Base-by-base conservation (phyloP, 345 rosid species). In the Heritiera fomes region DNA sequence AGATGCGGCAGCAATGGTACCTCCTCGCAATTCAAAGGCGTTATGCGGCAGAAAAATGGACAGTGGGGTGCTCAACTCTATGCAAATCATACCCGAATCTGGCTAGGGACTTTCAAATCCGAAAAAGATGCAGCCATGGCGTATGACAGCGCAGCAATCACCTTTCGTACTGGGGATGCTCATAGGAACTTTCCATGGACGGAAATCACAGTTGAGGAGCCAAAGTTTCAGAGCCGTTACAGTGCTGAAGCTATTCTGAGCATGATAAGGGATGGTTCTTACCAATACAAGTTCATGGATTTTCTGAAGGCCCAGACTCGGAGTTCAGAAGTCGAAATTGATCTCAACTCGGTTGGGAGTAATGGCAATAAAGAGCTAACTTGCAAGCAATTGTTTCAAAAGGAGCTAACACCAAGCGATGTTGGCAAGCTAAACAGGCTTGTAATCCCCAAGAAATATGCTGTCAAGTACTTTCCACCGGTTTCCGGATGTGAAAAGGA, bases 1-100 rank as follows among this genome's bases (percentile, higher is more conserved):
- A 86, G 79, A 49, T 5, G 28, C 2, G 60, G 65, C 28, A 30
- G 73, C 50, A 68, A 41, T 38, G n/a, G 20, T 17, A 28, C 20
- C 73, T n/a, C 81, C 14, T 80, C 84, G 1, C 84, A 68, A 62
- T 88, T 87, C 86, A 89, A 86, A 86, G 97, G 94, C 0, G 90
- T 92, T 10, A 87, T 92, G 28, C 88, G 86, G 0, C 92, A 86
- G 59, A 90, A 80, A 23, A 88, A 88, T 20, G 97, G 94, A 4
- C 78, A 86, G 55, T 92, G 97, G 94, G 97, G 97, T 9, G 90
- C 91, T 0, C 97, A 90, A 75, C 86, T 90, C 32, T 90, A 90
- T 13, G 85, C 87, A 58, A 85, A 88, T 47, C 89, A 85, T 79
- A 80, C 81, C 32, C 78, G 94, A 40, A 83, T 87, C 34, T 92